Evolutionary conservation across 2,329 filamentous ascomycete species (phyloP).

Genomic region (Botryotinia globosa): DNA sequence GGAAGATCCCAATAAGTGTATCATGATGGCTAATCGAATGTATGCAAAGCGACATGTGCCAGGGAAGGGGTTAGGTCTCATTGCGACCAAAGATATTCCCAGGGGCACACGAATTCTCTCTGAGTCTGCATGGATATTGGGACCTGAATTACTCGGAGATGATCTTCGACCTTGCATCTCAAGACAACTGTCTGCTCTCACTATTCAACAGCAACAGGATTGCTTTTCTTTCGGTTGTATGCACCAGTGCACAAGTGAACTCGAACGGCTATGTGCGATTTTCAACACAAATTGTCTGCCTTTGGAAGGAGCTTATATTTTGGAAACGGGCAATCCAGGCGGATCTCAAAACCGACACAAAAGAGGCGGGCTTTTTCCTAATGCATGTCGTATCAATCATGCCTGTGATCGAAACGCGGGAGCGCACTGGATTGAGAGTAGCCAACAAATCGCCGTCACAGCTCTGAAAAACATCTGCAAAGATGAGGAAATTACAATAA

Average conservation of each 20-base stretch:
- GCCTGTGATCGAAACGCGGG: constrained; percentile 41
- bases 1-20: constrained; percentile 9
- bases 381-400: constrained; percentile 41
- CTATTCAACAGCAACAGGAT: constrained; percentile 17
- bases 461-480: constrained; percentile 39
- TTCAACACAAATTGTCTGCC: constrained; percentile 25
- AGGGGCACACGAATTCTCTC: constrained; percentile 43
- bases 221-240: constrained; percentile 26
- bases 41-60: constrained; percentile 31
- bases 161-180: constrained; percentile 20
- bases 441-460: constrained; percentile 38
- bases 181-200: constrained; percentile 23
- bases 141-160: neutral
- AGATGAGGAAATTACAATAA: constrained; percentile 42
- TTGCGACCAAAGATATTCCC: constrained; percentile 40
- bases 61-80: constrained; percentile 43
- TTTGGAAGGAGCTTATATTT: constrained; percentile 27
- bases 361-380: constrained; percentile 38
- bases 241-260: constrained; percentile 12
- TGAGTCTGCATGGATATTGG: constrained; percentile 42
- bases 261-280: constrained; percentile 25
- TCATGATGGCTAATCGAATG: constrained; percentile 19
- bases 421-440: constrained; percentile 39
- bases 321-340: neutral
- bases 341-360: neutral